These are phyloP conservation scores for Draba incana DNA, from an alignment of 345 rosid species.

Conservation along the genomic window DNA sequence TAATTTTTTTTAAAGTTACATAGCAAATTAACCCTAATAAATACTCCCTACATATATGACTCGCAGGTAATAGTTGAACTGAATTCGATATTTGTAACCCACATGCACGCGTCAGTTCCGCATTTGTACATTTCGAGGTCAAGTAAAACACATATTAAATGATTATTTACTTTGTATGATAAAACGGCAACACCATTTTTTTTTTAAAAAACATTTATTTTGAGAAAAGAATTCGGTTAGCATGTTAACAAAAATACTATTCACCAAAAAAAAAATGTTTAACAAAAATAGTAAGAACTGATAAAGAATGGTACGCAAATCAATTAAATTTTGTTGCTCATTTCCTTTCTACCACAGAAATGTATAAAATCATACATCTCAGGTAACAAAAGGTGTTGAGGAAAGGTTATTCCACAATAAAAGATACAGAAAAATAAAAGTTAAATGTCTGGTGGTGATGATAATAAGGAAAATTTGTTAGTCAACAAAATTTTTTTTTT, in stretches of 20 bases:
- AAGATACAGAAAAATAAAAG: neutral
- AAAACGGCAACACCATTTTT: neutral
- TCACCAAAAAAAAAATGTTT: too few species aligned
- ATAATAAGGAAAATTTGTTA: neutral
- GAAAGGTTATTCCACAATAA: neutral
- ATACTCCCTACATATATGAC: neutral
- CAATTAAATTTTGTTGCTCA: neutral
- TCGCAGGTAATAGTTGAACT: neutral
- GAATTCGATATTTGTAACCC: neutral
- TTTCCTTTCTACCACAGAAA: neutral
- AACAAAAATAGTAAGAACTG: too few species aligned
- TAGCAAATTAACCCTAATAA: too few species aligned
- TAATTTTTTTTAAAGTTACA: too few species aligned
- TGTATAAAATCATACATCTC: neutral
- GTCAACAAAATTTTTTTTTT: neutral
- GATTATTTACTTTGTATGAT: neutral
- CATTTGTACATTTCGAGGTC: neutral
- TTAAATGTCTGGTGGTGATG: neutral
- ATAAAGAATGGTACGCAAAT: neutral
- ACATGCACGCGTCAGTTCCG: neutral
- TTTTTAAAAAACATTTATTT: too few species aligned
- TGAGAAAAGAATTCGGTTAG: too few species aligned
- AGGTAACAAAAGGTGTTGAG: neutral
- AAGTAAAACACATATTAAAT: neutral
- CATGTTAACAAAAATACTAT: too few species aligned